Percentiles rank a stretch among this genome's conserved stretches.
phyloP scores from a whole-genome alignment of 345 rosid genomes.

The Hibiscus tridactylites region DNA sequence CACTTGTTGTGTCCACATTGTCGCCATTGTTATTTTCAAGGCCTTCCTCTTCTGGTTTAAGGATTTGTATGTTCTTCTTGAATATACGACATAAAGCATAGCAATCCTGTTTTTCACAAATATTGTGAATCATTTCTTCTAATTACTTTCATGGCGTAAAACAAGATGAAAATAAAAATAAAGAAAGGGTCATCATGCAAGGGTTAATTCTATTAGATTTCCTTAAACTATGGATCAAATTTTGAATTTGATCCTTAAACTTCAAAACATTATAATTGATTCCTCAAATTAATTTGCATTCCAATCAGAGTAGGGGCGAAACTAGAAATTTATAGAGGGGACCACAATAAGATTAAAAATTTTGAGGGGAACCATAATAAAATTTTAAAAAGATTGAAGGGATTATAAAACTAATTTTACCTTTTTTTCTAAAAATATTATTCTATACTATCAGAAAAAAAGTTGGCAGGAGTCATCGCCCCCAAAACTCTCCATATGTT shows the following conservation, averaged over 20 bases:
- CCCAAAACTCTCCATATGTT: too few relatives aligned
- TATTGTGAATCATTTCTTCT: background rate
- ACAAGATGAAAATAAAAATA: background rate
- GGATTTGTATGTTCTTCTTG: conserved; percentile 49
- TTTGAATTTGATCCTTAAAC: background rate
- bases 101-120: conserved; percentile 39
- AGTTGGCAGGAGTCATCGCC: too few relatives aligned
- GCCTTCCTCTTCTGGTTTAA: conserved; percentile 25
- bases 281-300: background rate
- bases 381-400: too few relatives aligned
- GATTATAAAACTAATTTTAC: too few relatives aligned
- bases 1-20: background rate
- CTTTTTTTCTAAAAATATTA: too few relatives aligned
- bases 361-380: too few relatives aligned
- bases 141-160: too few relatives aligned
- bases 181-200: conserved; percentile 1
- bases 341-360: too few relatives aligned
- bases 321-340: too few relatives aligned
- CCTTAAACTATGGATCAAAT: background rate
- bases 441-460: too few relatives aligned
- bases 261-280: background rate
- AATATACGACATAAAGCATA: conserved; percentile 69
- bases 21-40: background rate
- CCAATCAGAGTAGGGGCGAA: background rate
- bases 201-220: background rate